Base-by-base conservation (phyloP, 192 early-diverging fungal genomes). In the Linderina pennispora region DNA sequence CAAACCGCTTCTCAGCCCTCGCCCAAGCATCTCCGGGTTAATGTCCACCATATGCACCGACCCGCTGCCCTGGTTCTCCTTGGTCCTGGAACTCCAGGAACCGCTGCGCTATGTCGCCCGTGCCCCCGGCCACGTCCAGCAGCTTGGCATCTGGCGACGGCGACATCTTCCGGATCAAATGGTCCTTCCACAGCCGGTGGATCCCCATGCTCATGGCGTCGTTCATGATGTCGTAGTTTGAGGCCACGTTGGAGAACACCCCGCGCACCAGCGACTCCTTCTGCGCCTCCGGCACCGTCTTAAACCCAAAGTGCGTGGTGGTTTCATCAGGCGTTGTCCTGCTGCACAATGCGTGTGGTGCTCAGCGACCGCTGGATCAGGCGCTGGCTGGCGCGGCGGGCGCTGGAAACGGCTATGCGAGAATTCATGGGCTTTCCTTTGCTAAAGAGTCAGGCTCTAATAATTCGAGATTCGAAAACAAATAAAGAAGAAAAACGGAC, bases 201-300 rank as follows among this genome's bases (percentile, higher is more conserved):
- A 99, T 67, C 22, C 96, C 96, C 22, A 79, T 71, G 58, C 84
- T 88, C 94, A 97, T 97, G 15, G 87, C 84, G 47, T 97, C 94
- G 75, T 97, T 97, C 96, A 99, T 97, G 9, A 94, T 45, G 62
- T 99, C 96, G 74, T 99, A 99, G 38, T 86, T 93, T n/a, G 74
- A 62, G 2, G 96, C 96, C 15, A 99, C 96, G 53, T 79, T 91
- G n/a, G 84, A 78, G 62, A 97, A 98, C 10, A 98, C 96, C 40
- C 79, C 60, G 39, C 81, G 85, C 23, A 98, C 93, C 20, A 99
- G 76, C 26, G 76, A 62, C 54, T 97, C 92, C 58, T 99, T 99
- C 50, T 84, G 78, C 21, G 79, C 78, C 46, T 86, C 80, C 4
- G 81, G 81, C 19, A 99, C 89, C 17, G 88, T 84, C 35, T 85